Evolutionary conservation across 75 land plant species (phyloP).

Genomic region (Pseudotsuga menziesii): DNA sequence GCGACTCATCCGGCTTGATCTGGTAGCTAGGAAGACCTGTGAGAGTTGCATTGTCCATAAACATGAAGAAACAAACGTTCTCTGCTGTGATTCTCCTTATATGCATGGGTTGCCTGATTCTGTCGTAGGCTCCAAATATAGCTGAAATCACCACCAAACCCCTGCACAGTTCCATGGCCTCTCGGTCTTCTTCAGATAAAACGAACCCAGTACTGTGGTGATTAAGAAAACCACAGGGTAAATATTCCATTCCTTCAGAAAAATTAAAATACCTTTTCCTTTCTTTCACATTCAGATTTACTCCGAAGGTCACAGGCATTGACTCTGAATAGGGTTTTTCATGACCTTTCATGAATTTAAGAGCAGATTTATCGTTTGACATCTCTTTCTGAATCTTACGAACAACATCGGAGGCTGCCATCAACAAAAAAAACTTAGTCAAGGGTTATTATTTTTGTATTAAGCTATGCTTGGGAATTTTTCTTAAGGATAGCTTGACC

Average conservation of each 20-base stretch:
- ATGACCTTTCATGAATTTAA: not conserved
- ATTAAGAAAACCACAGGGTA: conserved; percentile 2
- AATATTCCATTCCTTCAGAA: not conserved
- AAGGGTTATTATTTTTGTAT: not conserved
- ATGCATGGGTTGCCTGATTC: not conserved
- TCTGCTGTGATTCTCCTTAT: not conserved
- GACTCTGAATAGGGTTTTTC: not conserved
- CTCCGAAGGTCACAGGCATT: not conserved
- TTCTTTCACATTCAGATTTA: not conserved
- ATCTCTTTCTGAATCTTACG: not conserved
- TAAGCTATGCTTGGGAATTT: not conserved
- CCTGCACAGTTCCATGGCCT: conserved; percentile 48
- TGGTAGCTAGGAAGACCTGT: conserved; percentile 23
- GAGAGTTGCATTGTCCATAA: conserved; percentile 39
- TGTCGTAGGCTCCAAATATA: conserved; percentile 24
- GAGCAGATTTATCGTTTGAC: not conserved
- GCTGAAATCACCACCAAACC: conserved; percentile 65
- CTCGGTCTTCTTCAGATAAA: conserved; percentile 22
- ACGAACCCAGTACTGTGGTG: not conserved
- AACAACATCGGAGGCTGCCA: not conserved
- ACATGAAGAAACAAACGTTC: conserved; percentile 49
- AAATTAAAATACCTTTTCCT: not conserved
- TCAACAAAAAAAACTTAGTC: not conserved
- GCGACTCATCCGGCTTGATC: conserved; percentile 10
- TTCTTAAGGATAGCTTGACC: too few species aligned